These are phyloP conservation scores for Teratosphaeria viscida DNA, from an alignment of 2,329 filamentous ascomycete species.

Conservation along the genomic window DNA sequence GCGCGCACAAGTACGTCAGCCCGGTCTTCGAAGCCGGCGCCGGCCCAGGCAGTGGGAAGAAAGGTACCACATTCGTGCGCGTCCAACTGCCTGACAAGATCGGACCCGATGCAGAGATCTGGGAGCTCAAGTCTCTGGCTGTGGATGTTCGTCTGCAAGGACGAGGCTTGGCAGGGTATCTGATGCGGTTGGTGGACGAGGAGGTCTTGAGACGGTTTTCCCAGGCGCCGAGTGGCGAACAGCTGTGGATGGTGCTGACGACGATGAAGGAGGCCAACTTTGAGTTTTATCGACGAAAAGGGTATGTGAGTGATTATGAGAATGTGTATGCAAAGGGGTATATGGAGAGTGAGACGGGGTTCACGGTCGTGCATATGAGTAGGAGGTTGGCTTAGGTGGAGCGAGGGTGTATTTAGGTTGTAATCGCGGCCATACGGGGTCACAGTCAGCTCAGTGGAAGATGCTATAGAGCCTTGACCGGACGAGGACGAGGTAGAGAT, in stretches of 20 bases:
- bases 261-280: constrained; percentile 12
- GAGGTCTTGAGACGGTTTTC: not conserved
- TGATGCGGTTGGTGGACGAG: constrained; percentile 11
- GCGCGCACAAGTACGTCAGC: constrained; percentile 8
- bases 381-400: constrained; percentile 1
- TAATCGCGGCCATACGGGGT: too few relatives aligned
- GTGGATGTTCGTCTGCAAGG: constrained; percentile 6
- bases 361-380: constrained; percentile 11
- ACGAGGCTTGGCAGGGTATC: constrained; percentile 9
- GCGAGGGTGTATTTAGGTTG: too few relatives aligned
- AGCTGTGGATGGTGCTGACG: constrained; percentile 9
- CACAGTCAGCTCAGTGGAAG: too few relatives aligned
- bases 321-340: constrained; percentile 7
- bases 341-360: constrained; percentile 9
- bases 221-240: not conserved
- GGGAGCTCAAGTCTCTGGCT: constrained; percentile 10
- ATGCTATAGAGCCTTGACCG: too few relatives aligned
- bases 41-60: not conserved
- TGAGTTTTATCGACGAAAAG: constrained; percentile 6
- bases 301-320: constrained; percentile 11
- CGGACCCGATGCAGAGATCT: constrained; percentile 2
- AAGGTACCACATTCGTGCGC: not conserved
- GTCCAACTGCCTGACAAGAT: not conserved
- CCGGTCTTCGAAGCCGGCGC: not conserved
- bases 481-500: too few relatives aligned